A percentile compares a stretch with the other conserved stretches of the same genome.
phyloP scores from a whole-genome alignment of 1,284 basidiomycete species.

The Volvariella surrecta region DNA sequence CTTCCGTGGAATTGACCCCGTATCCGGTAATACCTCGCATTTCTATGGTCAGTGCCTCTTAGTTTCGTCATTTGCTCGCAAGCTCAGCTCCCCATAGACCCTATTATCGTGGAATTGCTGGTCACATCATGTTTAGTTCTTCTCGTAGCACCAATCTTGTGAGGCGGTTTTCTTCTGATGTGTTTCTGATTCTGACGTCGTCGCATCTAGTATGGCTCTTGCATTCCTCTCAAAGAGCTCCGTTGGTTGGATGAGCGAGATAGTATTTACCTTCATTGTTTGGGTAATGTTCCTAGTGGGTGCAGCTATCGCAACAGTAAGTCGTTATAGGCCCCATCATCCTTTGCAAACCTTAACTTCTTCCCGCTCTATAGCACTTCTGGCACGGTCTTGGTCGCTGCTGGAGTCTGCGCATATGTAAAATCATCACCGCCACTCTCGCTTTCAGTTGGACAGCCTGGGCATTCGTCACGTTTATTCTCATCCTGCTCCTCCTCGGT shows the following conservation, averaged over 20 bases:
- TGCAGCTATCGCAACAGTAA: slow-evolving; percentile 25
- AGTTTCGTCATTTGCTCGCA: neutral
- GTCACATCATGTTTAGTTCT: slow-evolving; percentile 22
- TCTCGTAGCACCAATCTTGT: slow-evolving; percentile 24
- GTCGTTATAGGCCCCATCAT: slow-evolving; percentile 6
- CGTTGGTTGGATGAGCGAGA: slow-evolving; percentile 15
- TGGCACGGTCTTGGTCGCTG: slow-evolving; percentile 14
- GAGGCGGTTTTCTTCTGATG: slow-evolving; percentile 7
- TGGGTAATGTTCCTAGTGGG: slow-evolving; percentile 30
- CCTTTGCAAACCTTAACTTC: neutral
- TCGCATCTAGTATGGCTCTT: slow-evolving; percentile 10
- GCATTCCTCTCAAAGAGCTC: slow-evolving; percentile 14
- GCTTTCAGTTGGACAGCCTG: slow-evolving; percentile 7
- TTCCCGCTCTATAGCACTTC: slow-evolving; percentile 18
- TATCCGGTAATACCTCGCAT: too few relatives aligned
- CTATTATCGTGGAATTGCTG: slow-evolving; percentile 25
- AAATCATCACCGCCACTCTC: slow-evolving; percentile 4
- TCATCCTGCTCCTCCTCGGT: too few relatives aligned
- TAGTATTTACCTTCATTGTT: slow-evolving; percentile 18
- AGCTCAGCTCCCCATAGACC: slow-evolving; percentile 16
- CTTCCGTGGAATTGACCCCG: slow-evolving; percentile 3
- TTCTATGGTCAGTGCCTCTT: slow-evolving; percentile 20
- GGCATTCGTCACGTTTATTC: slow-evolving; percentile 5
- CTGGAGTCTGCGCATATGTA: slow-evolving; percentile 1
- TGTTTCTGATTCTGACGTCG: slow-evolving; percentile 8